phyloP scores from a whole-genome alignment of 2,329 filamentous ascomycete genomes.

The Fusarium fujikuroi region DNA sequence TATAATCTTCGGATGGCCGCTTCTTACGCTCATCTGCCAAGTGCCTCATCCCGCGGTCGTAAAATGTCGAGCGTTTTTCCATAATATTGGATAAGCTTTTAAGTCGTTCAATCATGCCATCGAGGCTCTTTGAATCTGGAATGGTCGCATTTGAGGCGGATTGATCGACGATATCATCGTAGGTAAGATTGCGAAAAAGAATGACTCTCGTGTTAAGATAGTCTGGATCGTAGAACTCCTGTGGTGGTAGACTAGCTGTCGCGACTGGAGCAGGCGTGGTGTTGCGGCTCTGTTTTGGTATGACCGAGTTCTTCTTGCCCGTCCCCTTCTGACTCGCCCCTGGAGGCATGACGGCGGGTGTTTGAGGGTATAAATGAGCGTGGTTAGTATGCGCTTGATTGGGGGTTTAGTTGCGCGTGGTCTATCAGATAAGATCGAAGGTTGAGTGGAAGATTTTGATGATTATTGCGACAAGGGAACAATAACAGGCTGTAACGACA shows the following conservation, averaged over 20 bases:
- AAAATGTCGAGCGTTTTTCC: constrained; percentile 73
- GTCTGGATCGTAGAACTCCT: constrained; percentile 68
- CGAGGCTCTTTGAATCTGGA: constrained; percentile 71
- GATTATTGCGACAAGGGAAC: constrained; percentile 22
- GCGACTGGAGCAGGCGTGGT: constrained; percentile 69
- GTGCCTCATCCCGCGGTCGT: constrained; percentile 78
- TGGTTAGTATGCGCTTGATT: neutral
- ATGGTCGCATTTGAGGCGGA: constrained; percentile 66
- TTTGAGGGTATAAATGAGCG: neutral
- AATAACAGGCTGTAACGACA: constrained; percentile 24
- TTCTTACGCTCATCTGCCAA: constrained; percentile 74
- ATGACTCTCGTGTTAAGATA: constrained; percentile 74
- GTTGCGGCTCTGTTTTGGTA: constrained; percentile 79
- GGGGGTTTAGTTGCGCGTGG: neutral
- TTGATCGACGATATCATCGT: constrained; percentile 77
- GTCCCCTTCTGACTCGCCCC: constrained; percentile 69
- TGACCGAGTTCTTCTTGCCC: constrained; percentile 71
- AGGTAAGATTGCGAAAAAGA: constrained; percentile 67
- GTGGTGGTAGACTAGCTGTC: constrained; percentile 64
- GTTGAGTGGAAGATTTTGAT: constrained; percentile 17
- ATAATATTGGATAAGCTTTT: constrained; percentile 73
- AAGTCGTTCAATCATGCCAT: constrained; percentile 71
- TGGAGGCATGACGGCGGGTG: constrained; percentile 62
- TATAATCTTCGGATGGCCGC: constrained; percentile 65
- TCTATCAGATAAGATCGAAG: constrained; percentile 8